Base-by-base conservation (phyloP, 1,284 basidiomycete species). In the Takashimella tepidaria region DNA sequence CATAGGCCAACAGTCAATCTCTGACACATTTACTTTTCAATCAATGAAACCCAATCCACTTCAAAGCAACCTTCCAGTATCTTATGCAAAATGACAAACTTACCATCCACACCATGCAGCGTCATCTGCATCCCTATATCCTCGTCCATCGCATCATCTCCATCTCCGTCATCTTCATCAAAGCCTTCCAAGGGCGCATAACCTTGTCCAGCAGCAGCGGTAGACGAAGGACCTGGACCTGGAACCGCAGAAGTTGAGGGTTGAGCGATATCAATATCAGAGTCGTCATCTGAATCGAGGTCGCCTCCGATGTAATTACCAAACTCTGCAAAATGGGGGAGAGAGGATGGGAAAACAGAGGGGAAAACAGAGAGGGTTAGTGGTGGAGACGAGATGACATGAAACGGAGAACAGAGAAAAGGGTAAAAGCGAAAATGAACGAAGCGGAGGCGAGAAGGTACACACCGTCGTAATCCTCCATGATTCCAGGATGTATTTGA, bases 221-320 rank as follows among this genome's bases (percentile, higher is more conserved):
- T 21, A 41, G 52, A 59, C 8, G 66, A 57, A 13, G 67, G 64
- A 21, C 69, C 70, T 3, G 70, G 66, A 4, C 59, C 67, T 0
- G 70, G 59, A 13, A 62, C 57, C 6, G 55, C 63, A n/a, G 59
- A 47, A 12, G 61, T 55, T 25, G 27, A 42, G 22, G 27, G 45
- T 43, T 10, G 56, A 56, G 31, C 60, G 45, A 69, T 59, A 25
- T 70, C 69, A 22, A 69, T 53, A 49, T 72, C 73, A 41, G 67
- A 74, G n/a, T 77, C 89, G 42, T 89, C 87, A 72, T 92, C 91
- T 31, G 90, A 92, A 65, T 89, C 90, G 51, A 93, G 79, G 79
- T 92, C 91, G 41, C 84, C 90, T 59, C 92, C 92, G 69, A 95
- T 92, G 76, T 93, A 95, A 81, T 95, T 95, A 63, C 92, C 92